Base-by-base conservation (phyloP, 495 filamentous ascomycete genomes). In the Trypethelium eluteriae region DNA sequence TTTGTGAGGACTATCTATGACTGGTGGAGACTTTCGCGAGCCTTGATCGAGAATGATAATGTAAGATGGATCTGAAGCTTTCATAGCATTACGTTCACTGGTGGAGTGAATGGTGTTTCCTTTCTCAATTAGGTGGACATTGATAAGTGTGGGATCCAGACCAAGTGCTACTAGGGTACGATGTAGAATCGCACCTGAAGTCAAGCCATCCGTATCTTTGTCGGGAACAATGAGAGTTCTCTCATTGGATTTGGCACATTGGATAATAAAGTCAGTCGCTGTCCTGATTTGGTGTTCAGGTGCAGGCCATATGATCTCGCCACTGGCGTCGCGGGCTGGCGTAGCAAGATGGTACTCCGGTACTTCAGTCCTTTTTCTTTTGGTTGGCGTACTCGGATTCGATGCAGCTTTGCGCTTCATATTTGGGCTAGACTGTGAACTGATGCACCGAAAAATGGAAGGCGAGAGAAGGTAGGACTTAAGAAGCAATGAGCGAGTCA, bases 31-130 rank as follows among this genome's bases (percentile, higher is more conserved):
- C 39, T 73, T 74, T 12, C 79, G 76, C 35, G 80, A 82, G 34
- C 85, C 85, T 71, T 88, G 85, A 71, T 86, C 85, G 2, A 87
- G 75, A 10, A 87, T 76, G 65, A 88, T 83, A 56, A 86, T 77
- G 63, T 81, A 85, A 16, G 74, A 71, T 4, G 85, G 81, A 32
- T 75, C 63, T 41, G 78, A 74, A 1, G 77, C 69, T 9, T 75
- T 69, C 76, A 88, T 83, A 14, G 74, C 71, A 3, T 67, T 64
- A 61, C 82, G 76, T 67, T 84, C 80, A 3, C 63, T 63, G 39
- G 81, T 78, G 53, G 75, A 73, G 65, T 84, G 81, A 12, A 87
- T 76, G 62, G 74, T 84, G 50, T 69, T 74, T 18, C 83, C 83
- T 66, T 84, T 85, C 61, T 71, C 70, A 14, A 84, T 72, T 9